Base-by-base conservation (phyloP, 2,329 filamentous ascomycete species). In the Conoideocrella luteorostrata region DNA sequence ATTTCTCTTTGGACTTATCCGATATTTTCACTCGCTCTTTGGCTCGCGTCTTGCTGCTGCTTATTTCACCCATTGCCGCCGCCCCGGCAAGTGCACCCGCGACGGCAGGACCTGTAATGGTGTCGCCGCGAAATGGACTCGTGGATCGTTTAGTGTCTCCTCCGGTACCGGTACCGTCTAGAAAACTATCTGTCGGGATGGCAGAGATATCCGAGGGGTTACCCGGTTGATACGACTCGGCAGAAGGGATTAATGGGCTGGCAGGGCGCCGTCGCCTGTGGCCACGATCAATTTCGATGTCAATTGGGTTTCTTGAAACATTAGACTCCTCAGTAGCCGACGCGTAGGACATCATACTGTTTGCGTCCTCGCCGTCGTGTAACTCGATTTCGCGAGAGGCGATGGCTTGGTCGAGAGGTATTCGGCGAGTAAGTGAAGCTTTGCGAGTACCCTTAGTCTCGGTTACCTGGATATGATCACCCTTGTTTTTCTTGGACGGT, bases 181-280 rank as follows among this genome's bases (percentile, higher is more conserved):
- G 64, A 47, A 81, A 80, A 56, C 77, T 80, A 56, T 81, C 75
- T 15, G 72, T 72, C 11, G 77, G 77, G 41, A 80, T 80, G 74
- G 86, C 64, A 71, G 91, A 97, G 39, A 97, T 87, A 57, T 96
- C 91, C 3, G 91, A 96, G 40, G 81, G 71, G 52, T 79, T 80
- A 11, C 78, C 74, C 26, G 79, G 75, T 39, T 82, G 68, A 60
- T 85, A 89, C 42, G 64, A 79, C 59, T 67, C 77, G 17, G 63
- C 64, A 56, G 66, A 83, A 55, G 71, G 79, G 48, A 78, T 83
- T 58, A 76, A 77, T 63, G 66, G 91, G 50, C 74, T 95, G 66
- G 77, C 86, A 71, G 71, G 74, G 49, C 74, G 75, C 62, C 74
- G 82, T 60, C 74, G 70, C 50, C 72, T 69, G 45, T 66, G 67